Conservation (phyloP, 1,284 basidiomycete genomes). For the Porodaedalea pini region DNA sequence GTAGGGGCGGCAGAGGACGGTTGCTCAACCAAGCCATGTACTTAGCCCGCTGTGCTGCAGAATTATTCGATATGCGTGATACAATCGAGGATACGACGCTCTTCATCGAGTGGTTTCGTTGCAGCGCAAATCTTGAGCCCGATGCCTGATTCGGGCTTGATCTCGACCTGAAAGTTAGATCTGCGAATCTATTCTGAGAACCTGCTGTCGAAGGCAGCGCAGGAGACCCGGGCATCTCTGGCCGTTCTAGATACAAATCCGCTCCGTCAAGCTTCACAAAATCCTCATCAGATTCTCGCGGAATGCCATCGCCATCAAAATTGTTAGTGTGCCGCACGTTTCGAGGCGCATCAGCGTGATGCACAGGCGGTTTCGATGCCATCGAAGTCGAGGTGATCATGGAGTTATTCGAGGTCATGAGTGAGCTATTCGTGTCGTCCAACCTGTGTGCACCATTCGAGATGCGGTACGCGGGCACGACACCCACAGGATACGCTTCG, state of each 20-base stretch:
- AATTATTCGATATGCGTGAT: slow-evolving; percentile 38
- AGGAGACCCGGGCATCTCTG: slow-evolving; percentile 23
- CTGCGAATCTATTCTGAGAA: neutral
- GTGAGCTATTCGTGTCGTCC: slow-evolving; percentile 3
- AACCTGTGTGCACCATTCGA: neutral
- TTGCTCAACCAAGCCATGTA: slow-evolving; percentile 40
- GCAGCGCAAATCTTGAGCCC: slow-evolving; percentile 34
- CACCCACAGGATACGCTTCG: slow-evolving; percentile 11
- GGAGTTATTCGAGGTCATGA: slow-evolving; percentile 3
- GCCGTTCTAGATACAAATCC: neutral
- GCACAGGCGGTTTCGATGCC: slow-evolving; percentile 15
- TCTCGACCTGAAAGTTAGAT: neutral
- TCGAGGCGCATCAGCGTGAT: slow-evolving; percentile 18
- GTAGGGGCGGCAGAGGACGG: slow-evolving; percentile 50
- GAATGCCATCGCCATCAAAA: neutral
- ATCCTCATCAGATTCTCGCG: slow-evolving; percentile 17
- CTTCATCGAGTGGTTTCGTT: slow-evolving; percentile 38
- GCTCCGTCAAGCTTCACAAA: neutral
- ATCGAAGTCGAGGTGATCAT: slow-evolving; percentile 12
- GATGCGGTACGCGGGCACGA: slow-evolving; percentile 16
- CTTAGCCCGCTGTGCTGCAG: slow-evolving; percentile 9
- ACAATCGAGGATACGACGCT: slow-evolving; percentile 49
- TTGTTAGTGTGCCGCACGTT: slow-evolving; percentile 5
- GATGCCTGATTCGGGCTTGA: slow-evolving; percentile 20
- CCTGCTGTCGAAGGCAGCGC: slow-evolving; percentile 31